Percentiles rank a stretch among this genome's conserved stretches.
Conservation (phyloP, 169 alveolate genomes). For the Eimeria sp. region DNA sequence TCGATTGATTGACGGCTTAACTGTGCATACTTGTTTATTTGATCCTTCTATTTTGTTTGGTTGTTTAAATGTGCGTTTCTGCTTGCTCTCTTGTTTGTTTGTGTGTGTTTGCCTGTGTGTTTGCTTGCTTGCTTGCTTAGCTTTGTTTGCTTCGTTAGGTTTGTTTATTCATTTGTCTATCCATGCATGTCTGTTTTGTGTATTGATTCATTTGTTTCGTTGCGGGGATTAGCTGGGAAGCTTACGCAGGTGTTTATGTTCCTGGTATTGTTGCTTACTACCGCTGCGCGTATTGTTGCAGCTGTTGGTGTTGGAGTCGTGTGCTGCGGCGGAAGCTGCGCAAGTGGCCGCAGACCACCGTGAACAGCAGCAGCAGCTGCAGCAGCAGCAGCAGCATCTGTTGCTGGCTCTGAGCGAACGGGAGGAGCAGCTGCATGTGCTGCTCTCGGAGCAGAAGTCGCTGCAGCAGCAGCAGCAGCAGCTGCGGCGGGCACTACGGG, state of each 20-base stretch:
- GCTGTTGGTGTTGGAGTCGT: constrained; percentile 31
- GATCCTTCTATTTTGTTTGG: too few species aligned
- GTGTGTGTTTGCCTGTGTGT: not conserved
- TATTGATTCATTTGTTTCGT: not conserved
- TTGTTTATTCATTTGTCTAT: not conserved
- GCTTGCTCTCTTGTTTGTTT: too few species aligned
- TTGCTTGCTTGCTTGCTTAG: not conserved
- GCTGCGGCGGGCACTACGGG: constrained; percentile 22
- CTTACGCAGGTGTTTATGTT: not conserved
- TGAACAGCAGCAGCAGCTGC: not conserved
- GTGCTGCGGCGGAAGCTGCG: constrained; percentile 41
- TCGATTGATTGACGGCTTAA: too few species aligned
- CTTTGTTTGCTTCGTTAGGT: not conserved
- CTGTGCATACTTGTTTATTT: not conserved
- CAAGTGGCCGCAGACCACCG: constrained; percentile 32
- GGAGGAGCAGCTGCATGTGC: not conserved
- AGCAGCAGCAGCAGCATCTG: constrained; percentile 13
- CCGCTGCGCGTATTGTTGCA: constrained; percentile 7
- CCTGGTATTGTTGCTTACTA: not conserved
- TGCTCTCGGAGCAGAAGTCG: not conserved
- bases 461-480: not conserved
- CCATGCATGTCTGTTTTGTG: not conserved
- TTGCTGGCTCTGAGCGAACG: not conserved
- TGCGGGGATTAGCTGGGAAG: not conserved
- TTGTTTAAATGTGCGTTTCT: too few species aligned